phyloP scores from a whole-genome alignment of 1,139 yeast genomes.

The Pichia sp. region DNA sequence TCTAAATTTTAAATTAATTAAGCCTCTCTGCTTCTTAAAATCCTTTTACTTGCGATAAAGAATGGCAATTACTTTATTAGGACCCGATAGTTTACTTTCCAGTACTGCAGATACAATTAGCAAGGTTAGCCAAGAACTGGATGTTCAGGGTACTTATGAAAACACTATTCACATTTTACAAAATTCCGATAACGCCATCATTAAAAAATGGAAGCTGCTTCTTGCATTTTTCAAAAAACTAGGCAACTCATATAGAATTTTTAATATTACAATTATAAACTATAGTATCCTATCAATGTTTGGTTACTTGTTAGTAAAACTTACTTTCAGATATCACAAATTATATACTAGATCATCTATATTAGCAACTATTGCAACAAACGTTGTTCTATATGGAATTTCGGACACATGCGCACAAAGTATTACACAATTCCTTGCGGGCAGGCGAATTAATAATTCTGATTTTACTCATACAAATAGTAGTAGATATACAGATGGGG shows the following conservation, averaged over 20 bases:
- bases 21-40: too few relatives aligned
- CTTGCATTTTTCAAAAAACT: not conserved
- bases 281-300: conserved; percentile 45
- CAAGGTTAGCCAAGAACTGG: conserved; percentile 1
- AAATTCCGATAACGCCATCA: conserved; percentile 3
- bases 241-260: conserved; percentile 17
- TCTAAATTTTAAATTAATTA: too few relatives aligned
- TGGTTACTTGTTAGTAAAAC: conserved; percentile 42
- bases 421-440: conserved; percentile 31
- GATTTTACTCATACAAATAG: not conserved
- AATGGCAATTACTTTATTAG: conserved; percentile 8
- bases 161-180: not conserved
- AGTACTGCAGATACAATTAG: not conserved
- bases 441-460: not conserved
- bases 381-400: conserved; percentile 73
- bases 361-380: conserved; percentile 76
- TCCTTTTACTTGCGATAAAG: not conserved
- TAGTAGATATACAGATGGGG: not conserved
- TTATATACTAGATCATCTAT: conserved; percentile 63
- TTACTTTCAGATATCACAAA: conserved; percentile 54
- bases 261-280: conserved; percentile 44
- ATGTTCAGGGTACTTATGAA: not conserved
- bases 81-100: conserved; percentile 7
- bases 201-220: not conserved
- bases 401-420: conserved; percentile 89